Evolutionary conservation across 2,329 filamentous ascomycete genomes (phyloP).

Genomic region (Furcasterigmium furcatum): DNA sequence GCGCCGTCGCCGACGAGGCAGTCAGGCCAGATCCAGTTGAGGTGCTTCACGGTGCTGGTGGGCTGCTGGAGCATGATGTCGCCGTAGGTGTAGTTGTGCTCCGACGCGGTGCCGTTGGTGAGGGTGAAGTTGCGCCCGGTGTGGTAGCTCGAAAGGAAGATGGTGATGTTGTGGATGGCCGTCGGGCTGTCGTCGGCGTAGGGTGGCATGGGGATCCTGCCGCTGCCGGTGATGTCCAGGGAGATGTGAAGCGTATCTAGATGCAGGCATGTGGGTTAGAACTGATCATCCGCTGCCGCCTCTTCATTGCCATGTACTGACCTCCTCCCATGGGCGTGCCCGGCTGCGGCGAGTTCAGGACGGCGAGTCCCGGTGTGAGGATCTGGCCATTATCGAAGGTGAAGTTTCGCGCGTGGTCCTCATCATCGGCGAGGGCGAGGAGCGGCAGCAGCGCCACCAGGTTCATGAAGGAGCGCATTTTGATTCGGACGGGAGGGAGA

Average conservation of each 20-base stretch:
- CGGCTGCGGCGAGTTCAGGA: slow-evolving; percentile 64
- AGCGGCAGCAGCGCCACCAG: slow-evolving; percentile 18
- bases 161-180: slow-evolving; percentile 59
- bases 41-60: slow-evolving; percentile 69
- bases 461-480: slow-evolving; percentile 7
- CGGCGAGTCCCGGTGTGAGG: slow-evolving; percentile 65
- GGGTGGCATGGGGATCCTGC: slow-evolving; percentile 57
- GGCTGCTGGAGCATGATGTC: slow-evolving; percentile 62
- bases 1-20: slow-evolving; percentile 62
- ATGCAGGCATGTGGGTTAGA: no score
- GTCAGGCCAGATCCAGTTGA: slow-evolving; percentile 69
- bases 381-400: slow-evolving; percentile 63
- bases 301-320: no score
- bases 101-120: slow-evolving; percentile 55
- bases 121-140: slow-evolving; percentile 66
- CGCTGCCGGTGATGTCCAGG: slow-evolving; percentile 64
- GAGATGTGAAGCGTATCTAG: slow-evolving; percentile 61
- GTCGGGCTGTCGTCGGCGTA: slow-evolving; percentile 51
- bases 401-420: slow-evolving; percentile 38
- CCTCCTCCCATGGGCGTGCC: slow-evolving; percentile 61
- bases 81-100: slow-evolving; percentile 50
- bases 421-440: slow-evolving; percentile 18
- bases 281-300: no score
- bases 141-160: slow-evolving; percentile 64
- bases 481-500: slow-evolving; percentile 1